Evolutionary conservation across 2,329 filamentous ascomycete genomes (phyloP), one percentile per base, ranked within the genome.

Genomic region (Aspergillaceae sp.): DNA sequence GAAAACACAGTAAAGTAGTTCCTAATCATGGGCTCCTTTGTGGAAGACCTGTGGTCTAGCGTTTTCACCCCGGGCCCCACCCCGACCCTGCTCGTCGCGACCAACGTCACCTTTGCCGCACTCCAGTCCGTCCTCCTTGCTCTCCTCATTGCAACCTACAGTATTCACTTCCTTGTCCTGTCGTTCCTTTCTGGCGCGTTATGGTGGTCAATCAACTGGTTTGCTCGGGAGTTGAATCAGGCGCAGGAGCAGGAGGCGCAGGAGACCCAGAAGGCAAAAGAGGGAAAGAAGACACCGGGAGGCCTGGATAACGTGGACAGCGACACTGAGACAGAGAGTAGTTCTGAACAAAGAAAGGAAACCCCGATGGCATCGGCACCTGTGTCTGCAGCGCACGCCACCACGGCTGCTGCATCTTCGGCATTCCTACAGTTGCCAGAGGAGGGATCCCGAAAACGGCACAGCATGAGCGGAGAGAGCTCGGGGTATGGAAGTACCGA

Each of bases 161-260:
- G 86, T 71, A 78, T 94, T 53, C 92, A 97, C 74, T 95, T 96
- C 61, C 65, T 88, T 52, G 75, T 91, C 48, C 78, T 98, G 4
- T 94, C 87, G 8, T 60, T 83, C 48, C 74, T 98, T 7, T 87
- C 82, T 52, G 90, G 73, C 30, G 86, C 86, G 4, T 76, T 97
- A 33, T 98, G 92, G 92, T 89, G 80, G 73, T 81, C 86, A 47
- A 90, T 97, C 71, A 97, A 97, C 77, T 98, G 92, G 92, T 97
- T 98, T 62, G 89, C 87, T 46, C 71, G 71, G 40, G 91, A 83
- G 61, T 66, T 83, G 44, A 62, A 66, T 29, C 68, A 74, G 56
- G 72, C 74, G 55, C 74, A 77, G 52, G 59, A 62, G 49, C 63
- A 73, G 61, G 68, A 65, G 57, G 62, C 59, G 56, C 67, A 65